Base-by-base conservation (phyloP, 2,329 filamentous ascomycete species). In the Davidsoniella australis region DNA sequence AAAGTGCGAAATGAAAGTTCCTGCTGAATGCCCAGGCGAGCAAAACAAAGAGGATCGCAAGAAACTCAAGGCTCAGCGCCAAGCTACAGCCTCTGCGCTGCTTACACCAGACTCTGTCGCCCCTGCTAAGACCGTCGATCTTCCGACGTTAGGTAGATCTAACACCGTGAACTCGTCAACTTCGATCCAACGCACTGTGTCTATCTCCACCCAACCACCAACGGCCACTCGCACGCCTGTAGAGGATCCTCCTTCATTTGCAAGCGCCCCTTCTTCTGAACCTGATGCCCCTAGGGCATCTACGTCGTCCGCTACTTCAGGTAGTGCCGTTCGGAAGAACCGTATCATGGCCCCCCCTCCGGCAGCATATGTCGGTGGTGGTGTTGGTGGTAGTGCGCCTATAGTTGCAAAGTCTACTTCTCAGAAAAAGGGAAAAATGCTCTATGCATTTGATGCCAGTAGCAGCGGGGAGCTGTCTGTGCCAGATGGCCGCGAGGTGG, bases 1-100 rank as follows among this genome's bases (percentile, higher is more conserved):
- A 69, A 98, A 98, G 67, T 98, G 91, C 63, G 86, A 98, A 68
- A 91, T 98, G 82, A 98, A 96, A 65, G 91, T 96, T 0, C 87
- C 91, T 0, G 84, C 91, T 6, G 85, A 94, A 61, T 98, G 91
- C 60, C 91, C 91, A 0, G 91, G 91, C 45, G 91, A 96, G 60
- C 78, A 91, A 61, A 81, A 73, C 55, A 98, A 96, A 64, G 91
- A 96, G 54, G 88, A 94, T 58, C 88, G 81, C 68, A 98, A 95
- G 70, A 93, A 88, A 59, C 72, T 94, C 57, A 96, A 96, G 65
- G 73, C 75, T 40, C 82, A 88, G 61, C 76, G 88, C 53, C 89
- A 96, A 65, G 81, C 84, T 52, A 72, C 80, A 4, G 82, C 88
- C 10, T 84, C 81, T 58, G 67, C 76, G 29, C 61, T 75, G 20